Percentiles rank a stretch among this genome's conserved stretches.
phyloP scores from a whole-genome alignment of 345 rosid genomes.

The Citrus sp. region DNA sequence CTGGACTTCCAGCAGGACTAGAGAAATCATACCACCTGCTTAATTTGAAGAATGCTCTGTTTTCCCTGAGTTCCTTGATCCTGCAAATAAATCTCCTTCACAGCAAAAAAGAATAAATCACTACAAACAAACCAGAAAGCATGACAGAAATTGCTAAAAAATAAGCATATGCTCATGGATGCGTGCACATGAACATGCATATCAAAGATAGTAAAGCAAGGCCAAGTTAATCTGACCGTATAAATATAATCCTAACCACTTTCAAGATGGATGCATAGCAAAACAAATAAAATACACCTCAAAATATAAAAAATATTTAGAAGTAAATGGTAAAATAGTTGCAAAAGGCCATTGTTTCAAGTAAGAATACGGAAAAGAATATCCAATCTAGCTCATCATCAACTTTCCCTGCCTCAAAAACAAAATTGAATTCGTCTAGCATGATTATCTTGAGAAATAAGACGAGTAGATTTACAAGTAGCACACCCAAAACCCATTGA shows the following conservation, averaged over 20 bases:
- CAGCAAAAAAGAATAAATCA: conserved; percentile 77
- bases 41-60: conserved; percentile 71
- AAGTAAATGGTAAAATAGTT: not conserved
- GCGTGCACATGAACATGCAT: not conserved
- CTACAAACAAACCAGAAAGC: conserved; percentile 29
- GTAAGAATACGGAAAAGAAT: too few species aligned
- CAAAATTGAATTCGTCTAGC: too few species aligned
- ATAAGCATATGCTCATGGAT: not conserved
- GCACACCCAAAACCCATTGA: too few species aligned
- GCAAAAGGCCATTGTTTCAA: too few species aligned
- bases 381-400: too few species aligned
- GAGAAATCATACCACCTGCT: conserved; percentile 45
- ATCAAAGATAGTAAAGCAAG: too few species aligned
- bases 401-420: too few species aligned
- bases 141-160: not conserved
- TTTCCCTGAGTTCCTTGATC: conserved; percentile 72
- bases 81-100: conserved; percentile 81
- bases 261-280: not conserved
- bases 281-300: not conserved
- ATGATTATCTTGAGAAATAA: too few species aligned
- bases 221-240: not conserved
- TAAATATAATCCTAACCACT: not conserved
- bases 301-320: not conserved
- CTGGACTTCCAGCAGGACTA: not conserved
- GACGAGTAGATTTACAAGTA: too few species aligned